Percentiles rank a stretch among this genome's conserved stretches.
Evolutionary conservation across 495 filamentous ascomycete species (phyloP).

Genomic region (Penicillium coprophilum): DNA sequence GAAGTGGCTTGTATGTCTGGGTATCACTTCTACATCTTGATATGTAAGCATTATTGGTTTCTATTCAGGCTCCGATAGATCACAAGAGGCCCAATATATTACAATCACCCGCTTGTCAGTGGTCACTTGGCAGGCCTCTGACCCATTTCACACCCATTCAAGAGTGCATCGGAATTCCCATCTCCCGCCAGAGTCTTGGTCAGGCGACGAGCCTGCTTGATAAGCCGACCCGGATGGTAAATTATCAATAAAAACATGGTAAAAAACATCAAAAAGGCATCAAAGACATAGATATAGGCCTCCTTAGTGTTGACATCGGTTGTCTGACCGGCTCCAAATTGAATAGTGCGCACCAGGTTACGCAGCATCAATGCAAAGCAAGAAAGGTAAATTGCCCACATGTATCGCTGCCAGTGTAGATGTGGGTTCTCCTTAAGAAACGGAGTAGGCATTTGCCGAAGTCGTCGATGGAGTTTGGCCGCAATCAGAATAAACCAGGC

Average conservation of each 20-base stretch:
- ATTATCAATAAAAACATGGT: constrained; percentile 26
- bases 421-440: constrained; percentile 15
- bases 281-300: constrained; percentile 43
- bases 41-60: neutral
- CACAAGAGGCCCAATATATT: neutral
- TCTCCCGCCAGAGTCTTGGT: constrained; percentile 12
- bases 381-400: constrained; percentile 41
- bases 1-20: neutral
- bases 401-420: constrained; percentile 31
- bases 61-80: neutral
- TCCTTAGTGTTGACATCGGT: constrained; percentile 31
- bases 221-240: constrained; percentile 37
- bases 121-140: neutral
- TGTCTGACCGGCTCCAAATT: constrained; percentile 32
- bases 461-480: constrained; percentile 26
- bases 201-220: constrained; percentile 25
- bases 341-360: constrained; percentile 43
- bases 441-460: constrained; percentile 10
- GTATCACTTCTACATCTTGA: neutral
- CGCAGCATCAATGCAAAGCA: constrained; percentile 41
- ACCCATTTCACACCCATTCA: constrained; percentile 19
- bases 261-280: constrained; percentile 36
- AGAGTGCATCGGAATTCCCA: constrained; percentile 16
- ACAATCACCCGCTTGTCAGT: neutral
- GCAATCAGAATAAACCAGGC: constrained; percentile 30